These are phyloP conservation scores for Anaeramoeba flamelloides DNA, from an alignment of 78 protist genomes.

Conservation along the genomic window DNA sequence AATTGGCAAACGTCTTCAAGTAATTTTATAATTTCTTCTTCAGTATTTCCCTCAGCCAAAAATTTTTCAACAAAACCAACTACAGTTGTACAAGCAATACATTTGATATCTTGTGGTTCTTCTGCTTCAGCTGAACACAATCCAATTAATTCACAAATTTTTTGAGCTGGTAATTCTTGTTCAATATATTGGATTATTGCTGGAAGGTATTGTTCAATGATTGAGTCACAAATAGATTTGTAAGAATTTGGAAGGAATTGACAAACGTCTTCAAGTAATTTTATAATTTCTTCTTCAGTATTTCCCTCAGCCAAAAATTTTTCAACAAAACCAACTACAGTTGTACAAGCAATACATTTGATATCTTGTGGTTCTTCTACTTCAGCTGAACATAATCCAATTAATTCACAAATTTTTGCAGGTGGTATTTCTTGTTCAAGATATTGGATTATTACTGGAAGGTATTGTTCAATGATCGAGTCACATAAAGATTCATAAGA, in stretches of 20 bases:
- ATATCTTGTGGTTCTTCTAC: background rate
- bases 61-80: background rate
- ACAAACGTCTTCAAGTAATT: background rate
- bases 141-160: background rate
- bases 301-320: background rate
- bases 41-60: background rate
- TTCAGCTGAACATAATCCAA: constrained; percentile 1
- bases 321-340: background rate
- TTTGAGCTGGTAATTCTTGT: background rate
- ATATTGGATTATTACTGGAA: background rate
- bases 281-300: background rate
- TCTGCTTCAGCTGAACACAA: background rate
- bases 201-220: background rate
- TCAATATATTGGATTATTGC: background rate
- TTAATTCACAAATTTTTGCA: background rate
- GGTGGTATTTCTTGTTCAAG: background rate
- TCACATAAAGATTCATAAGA: background rate
- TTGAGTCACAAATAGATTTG: background rate
- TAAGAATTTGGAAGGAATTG: background rate
- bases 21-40: background rate
- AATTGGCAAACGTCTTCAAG: background rate
- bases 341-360: background rate
- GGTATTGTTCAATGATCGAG: background rate
- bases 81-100: background rate
- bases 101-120: background rate